Base-by-base conservation (phyloP, 2,329 filamentous ascomycete genomes). In the Paracamarosporium sp. region DNA sequence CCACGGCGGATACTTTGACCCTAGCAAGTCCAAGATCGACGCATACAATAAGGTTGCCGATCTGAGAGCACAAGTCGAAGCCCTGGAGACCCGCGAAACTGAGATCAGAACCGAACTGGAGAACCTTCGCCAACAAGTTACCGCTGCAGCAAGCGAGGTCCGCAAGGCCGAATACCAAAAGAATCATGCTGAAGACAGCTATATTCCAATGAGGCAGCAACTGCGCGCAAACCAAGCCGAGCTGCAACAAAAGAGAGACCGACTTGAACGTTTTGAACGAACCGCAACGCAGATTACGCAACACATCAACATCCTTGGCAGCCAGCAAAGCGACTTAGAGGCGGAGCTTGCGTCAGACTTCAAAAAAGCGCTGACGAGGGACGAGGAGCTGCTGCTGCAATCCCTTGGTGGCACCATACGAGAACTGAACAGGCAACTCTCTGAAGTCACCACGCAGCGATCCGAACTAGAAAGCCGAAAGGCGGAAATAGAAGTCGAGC, bases 1-100 rank as follows among this genome's bases (percentile, higher is more conserved):
- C 81, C 97, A 93, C 47, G 95, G 95, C 82, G 95, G 95, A 68
- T 99, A 90, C 72, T 90, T 97, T 61, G 95, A 99, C 72, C 87
- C 90, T 11, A 86, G 90, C 31, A 90, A 89, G 65, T 98, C 94
- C 1, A 89, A 94, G 22, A 83, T 98, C n/a, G 90, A 94, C 68
- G 92, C 90, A 27, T 90, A 97, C 28, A 89, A 89, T 58, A 84
- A 87, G 5, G 86, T 94, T 30, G 87, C 88, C 54, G 89, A 87
- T 68, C 92, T 90, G 82, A 87, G 93, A 33, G 84, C 88, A 50
- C 88, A 92, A 69, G 90, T 87, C 63, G 92, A 97, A 46, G 78
- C 81, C 9, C 84, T 93, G 53, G 81, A 85, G 56, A 82, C 80
- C 13, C 86, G 90, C 53, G 86, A 88, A 38, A 80, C 81, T 5